Percentiles rank a stretch among this genome's conserved stretches.
Conservation (phyloP, 148 eudicot genomes). For the Rhododendron kiyosumense region DNA sequence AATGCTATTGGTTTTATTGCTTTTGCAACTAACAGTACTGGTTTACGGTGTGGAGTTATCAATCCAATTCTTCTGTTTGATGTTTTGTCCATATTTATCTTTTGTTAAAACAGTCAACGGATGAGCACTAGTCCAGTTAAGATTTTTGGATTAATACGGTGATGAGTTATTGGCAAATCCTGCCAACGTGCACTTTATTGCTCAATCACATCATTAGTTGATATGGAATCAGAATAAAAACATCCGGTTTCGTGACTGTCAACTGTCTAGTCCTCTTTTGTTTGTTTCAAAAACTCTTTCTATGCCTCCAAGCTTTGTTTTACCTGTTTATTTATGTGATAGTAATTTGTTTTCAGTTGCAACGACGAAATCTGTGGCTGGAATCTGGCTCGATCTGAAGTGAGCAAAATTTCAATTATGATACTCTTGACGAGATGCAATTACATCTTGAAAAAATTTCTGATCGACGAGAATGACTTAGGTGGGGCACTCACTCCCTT, state of each 20-base stretch:
- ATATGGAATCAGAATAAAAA: not conserved
- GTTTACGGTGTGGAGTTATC: not conserved
- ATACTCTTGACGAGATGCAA: constrained; percentile 83
- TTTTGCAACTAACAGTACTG: not conserved
- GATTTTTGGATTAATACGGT: not conserved
- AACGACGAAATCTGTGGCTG: constrained; percentile 37
- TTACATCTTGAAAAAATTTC: constrained; percentile 62
- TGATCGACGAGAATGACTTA: constrained; percentile 68
- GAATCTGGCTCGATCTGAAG: constrained; percentile 60
- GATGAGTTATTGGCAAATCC: not conserved
- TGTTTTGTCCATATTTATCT: not conserved
- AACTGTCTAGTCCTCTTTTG: not conserved
- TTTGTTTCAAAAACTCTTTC: not conserved
- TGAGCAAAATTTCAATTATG: constrained; percentile 63
- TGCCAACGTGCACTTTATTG: not conserved
- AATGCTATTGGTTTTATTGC: not conserved
- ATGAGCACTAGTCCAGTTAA: not conserved
- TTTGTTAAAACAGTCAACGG: not conserved
- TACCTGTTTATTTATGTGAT: not conserved
- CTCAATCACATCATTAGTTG: not conserved
- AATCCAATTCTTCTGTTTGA: not conserved
- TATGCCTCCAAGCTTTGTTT: not conserved
- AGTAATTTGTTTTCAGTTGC: constrained; percentile 34
- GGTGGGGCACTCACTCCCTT: constrained; percentile 40
- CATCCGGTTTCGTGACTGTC: not conserved